Evolutionary conservation across 257 asterid genomes (phyloP).

Genomic region (Anisodus acutangulus): DNA sequence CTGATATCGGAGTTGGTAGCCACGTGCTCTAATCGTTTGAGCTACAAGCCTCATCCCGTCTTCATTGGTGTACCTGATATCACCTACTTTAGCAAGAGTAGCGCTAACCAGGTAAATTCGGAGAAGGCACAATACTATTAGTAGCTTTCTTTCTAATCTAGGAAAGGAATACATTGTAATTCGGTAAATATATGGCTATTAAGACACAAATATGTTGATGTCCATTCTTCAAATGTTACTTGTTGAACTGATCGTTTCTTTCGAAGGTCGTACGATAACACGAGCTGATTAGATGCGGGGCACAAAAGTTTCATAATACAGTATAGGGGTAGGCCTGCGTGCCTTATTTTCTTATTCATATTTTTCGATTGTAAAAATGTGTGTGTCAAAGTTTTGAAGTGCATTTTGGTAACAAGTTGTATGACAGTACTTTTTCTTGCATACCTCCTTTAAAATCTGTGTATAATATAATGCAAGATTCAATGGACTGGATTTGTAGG

Average conservation of each 20-base stretch:
- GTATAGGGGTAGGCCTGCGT: neutral
- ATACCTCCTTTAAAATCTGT: neutral
- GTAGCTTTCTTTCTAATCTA: neutral
- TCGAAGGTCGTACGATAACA: neutral
- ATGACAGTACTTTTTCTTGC: neutral
- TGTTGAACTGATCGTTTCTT: neutral
- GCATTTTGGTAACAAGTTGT: neutral
- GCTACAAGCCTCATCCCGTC: no score
- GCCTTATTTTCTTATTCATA: neutral
- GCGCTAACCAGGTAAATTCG: no score
- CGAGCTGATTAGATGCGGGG: neutral
- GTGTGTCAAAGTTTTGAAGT: neutral
- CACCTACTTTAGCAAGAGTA: no score
- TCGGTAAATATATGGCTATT: neutral
- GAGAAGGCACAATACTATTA: neutral
- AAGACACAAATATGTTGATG: neutral
- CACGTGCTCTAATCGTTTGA: no score
- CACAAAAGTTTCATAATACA: neutral
- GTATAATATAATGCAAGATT: conserved; percentile 13
- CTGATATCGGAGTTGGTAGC: no score
- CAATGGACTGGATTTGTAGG: conserved; percentile 34
- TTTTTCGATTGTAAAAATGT: neutral
- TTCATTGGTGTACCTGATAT: no score
- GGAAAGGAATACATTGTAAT: neutral
- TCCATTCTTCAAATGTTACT: neutral